Base-by-base conservation (phyloP, 495 filamentous ascomycete genomes). In the Tuber umbilicatum region DNA sequence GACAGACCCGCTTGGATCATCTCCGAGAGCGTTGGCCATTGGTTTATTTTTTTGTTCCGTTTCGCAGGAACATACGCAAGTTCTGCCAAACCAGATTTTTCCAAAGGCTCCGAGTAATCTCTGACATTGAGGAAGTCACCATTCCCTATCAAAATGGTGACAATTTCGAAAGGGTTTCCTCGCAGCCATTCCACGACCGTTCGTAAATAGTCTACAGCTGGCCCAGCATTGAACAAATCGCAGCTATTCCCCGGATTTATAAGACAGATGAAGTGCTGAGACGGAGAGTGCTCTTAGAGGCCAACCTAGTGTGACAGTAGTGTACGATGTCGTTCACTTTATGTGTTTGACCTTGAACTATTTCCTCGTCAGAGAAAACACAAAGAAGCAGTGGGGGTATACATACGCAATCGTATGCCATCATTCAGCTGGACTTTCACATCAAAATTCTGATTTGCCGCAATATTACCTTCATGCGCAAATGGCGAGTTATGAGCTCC, bases 401-500 rank as follows among this genome's bases (percentile, higher is more conserved):
- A 23, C 87, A 79, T 85, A 90, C 88, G 80, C 88, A 97, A 94
- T 70, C 94, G 91, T 76, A 97, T 86, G 23, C 94, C 94, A 77
- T 96, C 93, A 81, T 97, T 88, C 42, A 98, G 85, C 84, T 98
- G 94, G 69, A 87, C 83, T 6, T 86, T 86, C 68, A 97, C 92
- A 69, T 84, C 83, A 45, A 91, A 84, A 7, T 85, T 84, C 82
- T 98, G 94, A 82, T 97, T 98, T 73, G 91, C 87, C 1, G 91
- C 93, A 3, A 89, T 87, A 82, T 92, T 91, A 81, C 91, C 86
- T 80, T 45, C 81, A 60, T 86, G 85, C 37, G 89, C 88, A 82
- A 98, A 98, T 31, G 93, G 92, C 43, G 91, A 94, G 85, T 97
- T 97, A 84, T 98, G 90, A 19, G 92, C 90, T 35, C 90, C 92